phyloP scores from a whole-genome alignment of 768 basidiomycete species.

The Trametes cinnabarina region DNA sequence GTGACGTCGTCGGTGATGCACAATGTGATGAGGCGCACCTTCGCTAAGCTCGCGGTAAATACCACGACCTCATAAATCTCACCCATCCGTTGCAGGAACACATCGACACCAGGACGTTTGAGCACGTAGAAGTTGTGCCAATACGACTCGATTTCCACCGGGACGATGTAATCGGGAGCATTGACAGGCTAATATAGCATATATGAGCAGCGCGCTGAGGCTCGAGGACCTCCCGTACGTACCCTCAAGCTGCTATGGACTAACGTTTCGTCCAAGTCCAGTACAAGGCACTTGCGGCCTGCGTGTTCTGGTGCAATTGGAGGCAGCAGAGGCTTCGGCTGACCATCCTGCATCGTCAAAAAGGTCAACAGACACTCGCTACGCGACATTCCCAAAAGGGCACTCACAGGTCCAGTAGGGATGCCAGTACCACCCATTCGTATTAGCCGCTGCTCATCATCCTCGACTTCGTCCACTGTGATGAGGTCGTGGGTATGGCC shows the following conservation, averaged over 20 bases:
- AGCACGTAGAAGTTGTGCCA: slow-evolving; percentile 99
- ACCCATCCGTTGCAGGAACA: slow-evolving; percentile 95
- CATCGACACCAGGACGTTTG: slow-evolving; percentile 97
- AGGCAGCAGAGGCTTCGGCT: slow-evolving; percentile 82
- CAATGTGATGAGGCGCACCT: slow-evolving; percentile 47
- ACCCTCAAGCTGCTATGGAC: slow-evolving; percentile 98
- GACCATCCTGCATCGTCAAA: slow-evolving; percentile 63
- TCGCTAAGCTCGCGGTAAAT: slow-evolving; percentile 96
- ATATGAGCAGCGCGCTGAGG: background rate
- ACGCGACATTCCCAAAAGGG: background rate
- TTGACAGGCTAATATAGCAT: slow-evolving; percentile 57
- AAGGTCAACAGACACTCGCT: background rate
- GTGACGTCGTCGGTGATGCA: background rate
- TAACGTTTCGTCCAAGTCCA: slow-evolving; percentile 95
- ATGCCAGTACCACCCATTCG: slow-evolving; percentile 90
- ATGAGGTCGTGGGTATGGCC: slow-evolving; percentile 54
- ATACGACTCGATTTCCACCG: slow-evolving; percentile 97
- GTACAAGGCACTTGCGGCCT: slow-evolving; percentile 91
- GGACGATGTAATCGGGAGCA: slow-evolving; percentile 88
- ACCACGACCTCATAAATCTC: slow-evolving; percentile 98
- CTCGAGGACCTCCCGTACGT: slow-evolving; percentile 8
- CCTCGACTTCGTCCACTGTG: slow-evolving; percentile 57
- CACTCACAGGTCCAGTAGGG: slow-evolving; percentile 82
- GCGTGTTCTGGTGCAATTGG: slow-evolving; percentile 76
- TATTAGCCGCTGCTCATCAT: slow-evolving; percentile 88